Conservation (phyloP, 2,329 filamentous ascomycete species). For the Ceratocystis ficicola region DNA sequence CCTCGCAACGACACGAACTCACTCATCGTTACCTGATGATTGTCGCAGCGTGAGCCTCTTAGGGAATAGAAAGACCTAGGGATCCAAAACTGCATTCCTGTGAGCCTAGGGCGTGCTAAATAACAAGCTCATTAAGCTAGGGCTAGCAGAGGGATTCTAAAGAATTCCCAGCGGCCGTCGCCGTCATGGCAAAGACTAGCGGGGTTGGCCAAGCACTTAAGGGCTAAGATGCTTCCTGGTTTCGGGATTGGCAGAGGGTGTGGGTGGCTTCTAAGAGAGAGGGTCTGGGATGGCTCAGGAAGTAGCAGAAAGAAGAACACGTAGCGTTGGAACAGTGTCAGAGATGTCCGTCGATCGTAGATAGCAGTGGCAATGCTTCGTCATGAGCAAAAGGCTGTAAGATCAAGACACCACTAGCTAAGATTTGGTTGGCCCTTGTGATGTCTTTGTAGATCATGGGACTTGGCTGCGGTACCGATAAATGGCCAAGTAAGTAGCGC, state of each 20-base stretch:
- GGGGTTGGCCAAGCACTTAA: background rate
- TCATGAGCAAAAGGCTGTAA: background rate
- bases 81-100: background rate
- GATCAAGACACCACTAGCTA: too few species aligned
- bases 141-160: background rate
- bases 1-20: too few species aligned
- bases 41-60: background rate
- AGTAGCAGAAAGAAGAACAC: background rate
- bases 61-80: background rate
- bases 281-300: background rate
- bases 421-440: background rate
- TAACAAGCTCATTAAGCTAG: background rate
- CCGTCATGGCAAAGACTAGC: background rate
- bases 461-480: background rate
- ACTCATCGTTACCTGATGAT: background rate
- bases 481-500: background rate
- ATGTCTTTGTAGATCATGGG: background rate
- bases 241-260: background rate
- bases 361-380: background rate
- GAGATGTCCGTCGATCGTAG: background rate
- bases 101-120: background rate
- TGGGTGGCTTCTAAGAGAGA: background rate
- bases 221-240: background rate
- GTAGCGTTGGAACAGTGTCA: background rate
- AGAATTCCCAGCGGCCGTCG: background rate